phyloP scores from a whole-genome alignment of 306 rosid species.

The Prunus dulcis region DNA sequence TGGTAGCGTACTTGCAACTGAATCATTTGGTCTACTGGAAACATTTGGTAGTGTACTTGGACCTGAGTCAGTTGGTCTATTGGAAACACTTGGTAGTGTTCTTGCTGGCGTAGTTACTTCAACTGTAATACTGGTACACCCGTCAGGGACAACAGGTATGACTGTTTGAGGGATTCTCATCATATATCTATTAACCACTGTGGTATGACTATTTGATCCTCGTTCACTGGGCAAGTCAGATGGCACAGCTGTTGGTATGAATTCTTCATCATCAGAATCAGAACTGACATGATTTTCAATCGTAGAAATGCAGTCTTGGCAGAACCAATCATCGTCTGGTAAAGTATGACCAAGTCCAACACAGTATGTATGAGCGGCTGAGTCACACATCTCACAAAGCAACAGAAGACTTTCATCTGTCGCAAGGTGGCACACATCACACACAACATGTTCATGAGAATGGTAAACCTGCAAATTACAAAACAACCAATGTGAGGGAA shows the following conservation, averaged over 20 bases:
- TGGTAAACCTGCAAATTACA: constrained; percentile 38
- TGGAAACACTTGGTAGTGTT: neutral
- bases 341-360: constrained; percentile 67
- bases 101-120: constrained; percentile 6
- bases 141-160: constrained; percentile 16
- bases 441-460: constrained; percentile 44
- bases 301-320: constrained; percentile 50
- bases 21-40: constrained; percentile 6
- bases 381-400: constrained; percentile 69
- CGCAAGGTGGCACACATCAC: constrained; percentile 43
- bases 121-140: constrained; percentile 22
- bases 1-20: constrained; percentile 37
- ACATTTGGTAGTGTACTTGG: constrained; percentile 15
- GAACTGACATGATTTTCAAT: constrained; percentile 17
- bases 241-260: constrained; percentile 13
- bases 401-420: constrained; percentile 55
- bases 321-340: constrained; percentile 93
- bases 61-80: constrained; percentile 18
- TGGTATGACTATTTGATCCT: constrained; percentile 21
- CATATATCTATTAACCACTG: constrained; percentile 7
- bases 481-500: neutral
- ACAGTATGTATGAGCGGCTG: constrained; percentile 75
- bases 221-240: constrained; percentile 26
- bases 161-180: neutral
- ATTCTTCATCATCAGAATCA: constrained; percentile 21